Percentiles rank a stretch among this genome's conserved stretches.
Evolutionary conservation across 2,329 filamentous ascomycete species (phyloP).

Genomic region (Penicillium sp.): DNA sequence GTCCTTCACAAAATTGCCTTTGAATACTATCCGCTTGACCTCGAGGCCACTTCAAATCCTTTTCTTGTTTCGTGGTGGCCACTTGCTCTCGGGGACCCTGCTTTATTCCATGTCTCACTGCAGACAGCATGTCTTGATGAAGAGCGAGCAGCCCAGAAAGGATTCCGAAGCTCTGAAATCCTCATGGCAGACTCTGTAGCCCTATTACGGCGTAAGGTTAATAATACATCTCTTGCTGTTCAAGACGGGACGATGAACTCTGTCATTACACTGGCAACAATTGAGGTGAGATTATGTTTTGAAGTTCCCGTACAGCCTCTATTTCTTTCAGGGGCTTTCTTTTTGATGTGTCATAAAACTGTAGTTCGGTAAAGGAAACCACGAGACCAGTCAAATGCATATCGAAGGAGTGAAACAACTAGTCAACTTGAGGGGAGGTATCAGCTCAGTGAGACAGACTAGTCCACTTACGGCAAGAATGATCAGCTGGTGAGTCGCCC

Average conservation of each 20-base stretch:
- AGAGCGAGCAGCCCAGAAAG: conserved; percentile 56
- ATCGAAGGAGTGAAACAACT: conserved; percentile 56
- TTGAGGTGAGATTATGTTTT: conserved; percentile 52
- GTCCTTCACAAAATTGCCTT: conserved; percentile 63
- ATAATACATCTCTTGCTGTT: conserved; percentile 51
- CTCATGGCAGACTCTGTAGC: conserved; percentile 63
- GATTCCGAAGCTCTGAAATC: conserved; percentile 58
- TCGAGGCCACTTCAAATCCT: conserved; percentile 58
- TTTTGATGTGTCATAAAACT: conserved; percentile 7
- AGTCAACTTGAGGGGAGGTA: conserved; percentile 57
- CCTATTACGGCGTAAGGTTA: conserved; percentile 56
- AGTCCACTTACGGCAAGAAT: conserved; percentile 61
- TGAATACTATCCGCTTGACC: conserved; percentile 63
- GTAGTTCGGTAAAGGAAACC: conserved; percentile 60
- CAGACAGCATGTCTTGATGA: conserved; percentile 63
- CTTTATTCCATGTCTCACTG: conserved; percentile 62
- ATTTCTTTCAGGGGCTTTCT: neutral
- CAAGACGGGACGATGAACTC: conserved; percentile 62
- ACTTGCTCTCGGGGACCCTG: conserved; percentile 59
- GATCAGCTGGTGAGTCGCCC: conserved; percentile 54
- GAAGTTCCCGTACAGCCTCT: neutral
- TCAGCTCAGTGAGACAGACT: conserved; percentile 51
- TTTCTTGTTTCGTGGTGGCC: conserved; percentile 67
- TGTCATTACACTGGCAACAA: conserved; percentile 62
- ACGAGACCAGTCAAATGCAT: conserved; percentile 51